Evolutionary conservation across 371 early-diverging fungal species (phyloP).

Genomic region (Encephalitozoon intestinalis): DNA sequence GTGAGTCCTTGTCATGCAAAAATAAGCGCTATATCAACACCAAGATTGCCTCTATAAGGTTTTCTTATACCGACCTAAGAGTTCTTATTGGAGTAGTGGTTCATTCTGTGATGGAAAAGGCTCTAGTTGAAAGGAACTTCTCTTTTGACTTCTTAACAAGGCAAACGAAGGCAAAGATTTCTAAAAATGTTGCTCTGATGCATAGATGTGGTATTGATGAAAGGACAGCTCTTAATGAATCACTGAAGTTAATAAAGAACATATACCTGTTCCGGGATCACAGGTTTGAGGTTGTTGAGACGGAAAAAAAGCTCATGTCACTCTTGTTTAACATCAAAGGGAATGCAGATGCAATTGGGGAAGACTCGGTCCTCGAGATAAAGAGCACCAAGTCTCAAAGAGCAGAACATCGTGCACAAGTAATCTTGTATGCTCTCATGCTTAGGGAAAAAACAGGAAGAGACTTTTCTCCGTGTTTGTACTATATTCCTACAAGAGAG

Average conservation of each 20-base stretch:
- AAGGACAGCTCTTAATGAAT: constrained; percentile 20
- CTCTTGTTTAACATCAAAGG: constrained; percentile 39
- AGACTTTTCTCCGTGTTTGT: constrained; percentile 22
- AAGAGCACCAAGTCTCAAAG: constrained; percentile 33
- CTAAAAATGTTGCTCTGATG: constrained; percentile 8
- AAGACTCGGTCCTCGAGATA: constrained; percentile 37
- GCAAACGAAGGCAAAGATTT: background rate
- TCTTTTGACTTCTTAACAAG: constrained; percentile 16
- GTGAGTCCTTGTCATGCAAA: constrained; percentile 21
- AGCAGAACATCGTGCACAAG: constrained; percentile 46
- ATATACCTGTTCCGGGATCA: constrained; percentile 10
- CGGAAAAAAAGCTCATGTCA: constrained; percentile 39
- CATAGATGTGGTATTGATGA: constrained; percentile 12
- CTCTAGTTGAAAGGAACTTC: constrained; percentile 5
- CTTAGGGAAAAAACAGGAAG: constrained; percentile 19
- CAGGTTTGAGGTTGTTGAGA: constrained; percentile 13
- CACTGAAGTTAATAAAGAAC: constrained; percentile 5
- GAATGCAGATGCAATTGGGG: constrained; percentile 35
- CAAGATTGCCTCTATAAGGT: constrained; percentile 32
- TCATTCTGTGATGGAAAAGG: constrained; percentile 33
- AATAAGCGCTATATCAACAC: constrained; percentile 26
- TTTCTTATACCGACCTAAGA: constrained; percentile 8
- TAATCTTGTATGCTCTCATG: constrained; percentile 42
- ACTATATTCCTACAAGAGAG: constrained; percentile 25
- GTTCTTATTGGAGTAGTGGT: constrained; percentile 40